Conservation (phyloP, 768 basidiomycete species). For the Sistotremastrum niveocremeum region DNA sequence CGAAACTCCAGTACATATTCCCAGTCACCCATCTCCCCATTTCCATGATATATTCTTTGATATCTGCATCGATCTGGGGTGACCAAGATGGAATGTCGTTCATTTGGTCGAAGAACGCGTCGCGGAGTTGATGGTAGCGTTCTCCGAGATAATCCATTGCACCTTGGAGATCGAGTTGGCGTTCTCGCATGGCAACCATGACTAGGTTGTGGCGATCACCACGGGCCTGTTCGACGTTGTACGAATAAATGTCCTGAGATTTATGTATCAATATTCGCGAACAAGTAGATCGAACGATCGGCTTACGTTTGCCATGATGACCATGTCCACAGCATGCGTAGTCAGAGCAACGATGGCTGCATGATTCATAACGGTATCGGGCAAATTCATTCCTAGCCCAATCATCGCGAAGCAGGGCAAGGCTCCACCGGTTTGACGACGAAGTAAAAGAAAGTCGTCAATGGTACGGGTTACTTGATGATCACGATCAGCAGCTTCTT, state of each 20-base stretch:
- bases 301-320: conserved; percentile 60
- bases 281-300: background rate
- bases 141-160: conserved; percentile 44
- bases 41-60: conserved; percentile 38
- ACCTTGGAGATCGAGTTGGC: conserved; percentile 38
- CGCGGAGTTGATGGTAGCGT: conserved; percentile 36
- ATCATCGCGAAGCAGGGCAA: conserved; percentile 49
- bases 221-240: conserved; percentile 58
- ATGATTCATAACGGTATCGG: conserved; percentile 40
- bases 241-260: conserved; percentile 52
- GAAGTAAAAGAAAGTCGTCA: conserved; percentile 39
- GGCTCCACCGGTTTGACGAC: conserved; percentile 58
- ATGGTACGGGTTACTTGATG: conserved; percentile 39
- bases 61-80: conserved; percentile 32
- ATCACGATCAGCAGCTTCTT: conserved; percentile 50
- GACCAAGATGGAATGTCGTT: conserved; percentile 36
- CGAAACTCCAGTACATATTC: conserved; percentile 57
- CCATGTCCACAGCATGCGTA: conserved; percentile 47
- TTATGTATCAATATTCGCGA: background rate
- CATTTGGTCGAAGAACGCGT: conserved; percentile 33
- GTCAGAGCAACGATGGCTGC: conserved; percentile 28
- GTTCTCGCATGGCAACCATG: conserved; percentile 50
- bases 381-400: conserved; percentile 49
- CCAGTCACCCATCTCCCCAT: conserved; percentile 49
- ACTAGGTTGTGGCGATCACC: conserved; percentile 60